Conservation (phyloP, 768 basidiomycete genomes). For the Lactarius psammicola region DNA sequence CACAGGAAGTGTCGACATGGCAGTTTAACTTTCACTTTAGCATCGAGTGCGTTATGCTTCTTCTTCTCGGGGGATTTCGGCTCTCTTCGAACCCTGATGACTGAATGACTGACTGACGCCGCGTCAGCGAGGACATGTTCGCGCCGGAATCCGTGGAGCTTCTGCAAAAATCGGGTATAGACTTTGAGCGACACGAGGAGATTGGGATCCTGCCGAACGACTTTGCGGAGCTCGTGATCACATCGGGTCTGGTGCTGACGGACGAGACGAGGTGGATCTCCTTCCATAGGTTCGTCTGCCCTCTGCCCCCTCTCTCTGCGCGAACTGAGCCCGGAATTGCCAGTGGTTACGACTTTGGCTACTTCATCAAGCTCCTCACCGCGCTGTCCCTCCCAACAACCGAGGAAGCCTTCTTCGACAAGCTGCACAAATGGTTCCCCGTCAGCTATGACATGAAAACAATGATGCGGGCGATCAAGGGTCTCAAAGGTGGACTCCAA, state of each 20-base stretch:
- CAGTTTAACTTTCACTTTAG: constrained; percentile 99
- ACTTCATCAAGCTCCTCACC: constrained; percentile 92
- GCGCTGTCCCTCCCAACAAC: constrained; percentile 81
- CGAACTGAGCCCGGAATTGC: background rate
- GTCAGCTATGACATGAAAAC: constrained; percentile 97
- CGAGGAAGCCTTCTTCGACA: constrained; percentile 88
- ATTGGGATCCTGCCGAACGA: constrained; percentile 90
- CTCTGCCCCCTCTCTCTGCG: constrained; percentile 10
- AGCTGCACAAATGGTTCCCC: constrained; percentile 90
- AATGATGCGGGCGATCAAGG: constrained; percentile 85
- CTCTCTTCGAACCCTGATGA: too few relatives aligned
- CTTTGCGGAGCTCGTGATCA: constrained; percentile 96
- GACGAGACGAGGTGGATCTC: constrained; percentile 95
- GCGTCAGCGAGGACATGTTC: constrained; percentile 90
- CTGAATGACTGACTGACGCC: constrained; percentile 13
- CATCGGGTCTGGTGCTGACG: constrained; percentile 87
- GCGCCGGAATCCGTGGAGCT: constrained; percentile 97
- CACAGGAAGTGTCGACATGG: constrained; percentile 92
- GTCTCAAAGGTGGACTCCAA: constrained; percentile 83
- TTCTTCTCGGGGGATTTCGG: background rate
- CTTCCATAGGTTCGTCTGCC: constrained; percentile 83
- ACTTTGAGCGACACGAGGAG: constrained; percentile 91
- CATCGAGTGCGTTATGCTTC: constrained; percentile 61
- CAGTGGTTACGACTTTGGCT: constrained; percentile 99
- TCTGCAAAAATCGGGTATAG: constrained; percentile 91